These are phyloP conservation scores for Lomentospora prolificans DNA, from an alignment of 2,329 filamentous ascomycete species.

Conservation along the genomic window DNA sequence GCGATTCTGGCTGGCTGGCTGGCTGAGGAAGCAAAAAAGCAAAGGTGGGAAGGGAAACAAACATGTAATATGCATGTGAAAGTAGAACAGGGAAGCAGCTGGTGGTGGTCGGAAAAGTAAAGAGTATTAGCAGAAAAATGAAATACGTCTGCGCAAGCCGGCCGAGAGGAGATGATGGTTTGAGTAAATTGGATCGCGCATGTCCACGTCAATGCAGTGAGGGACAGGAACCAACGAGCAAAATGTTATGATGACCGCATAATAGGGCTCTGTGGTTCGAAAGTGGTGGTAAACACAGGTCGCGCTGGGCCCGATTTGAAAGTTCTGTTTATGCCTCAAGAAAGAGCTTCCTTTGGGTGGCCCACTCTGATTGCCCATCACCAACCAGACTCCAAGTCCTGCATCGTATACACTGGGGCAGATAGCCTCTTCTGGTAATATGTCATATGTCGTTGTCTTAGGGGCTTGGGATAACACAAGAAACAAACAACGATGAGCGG, in stretches of 20 bases:
- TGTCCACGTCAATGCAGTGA: not conserved
- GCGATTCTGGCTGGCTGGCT: too few relatives aligned
- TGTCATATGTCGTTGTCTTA: not conserved
- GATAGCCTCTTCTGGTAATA: not conserved
- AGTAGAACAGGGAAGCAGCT: too few relatives aligned
- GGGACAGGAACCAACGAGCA: not conserved
- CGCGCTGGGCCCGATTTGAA: not conserved
- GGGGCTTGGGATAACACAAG: too few relatives aligned
- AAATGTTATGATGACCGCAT: not conserved
- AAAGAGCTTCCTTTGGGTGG: not conserved
- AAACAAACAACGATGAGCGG: not conserved
- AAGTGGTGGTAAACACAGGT: not conserved
- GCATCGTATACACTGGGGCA: not conserved
- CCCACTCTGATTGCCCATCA: not conserved
- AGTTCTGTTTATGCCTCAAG: not conserved
- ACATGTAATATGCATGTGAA: too few relatives aligned
- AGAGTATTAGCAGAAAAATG: not conserved
- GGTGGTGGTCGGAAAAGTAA: too few relatives aligned
- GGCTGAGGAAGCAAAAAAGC: too few relatives aligned
- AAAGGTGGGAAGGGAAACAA: too few relatives aligned
- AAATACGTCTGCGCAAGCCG: not conserved
- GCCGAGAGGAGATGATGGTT: not conserved
- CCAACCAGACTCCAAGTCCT: not conserved
- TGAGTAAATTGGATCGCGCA: not conserved
- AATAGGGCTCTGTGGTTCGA: not conserved